These are phyloP conservation scores for Russula sp. DNA, from an alignment of 768 basidiomycete species.

Conservation along the genomic window DNA sequence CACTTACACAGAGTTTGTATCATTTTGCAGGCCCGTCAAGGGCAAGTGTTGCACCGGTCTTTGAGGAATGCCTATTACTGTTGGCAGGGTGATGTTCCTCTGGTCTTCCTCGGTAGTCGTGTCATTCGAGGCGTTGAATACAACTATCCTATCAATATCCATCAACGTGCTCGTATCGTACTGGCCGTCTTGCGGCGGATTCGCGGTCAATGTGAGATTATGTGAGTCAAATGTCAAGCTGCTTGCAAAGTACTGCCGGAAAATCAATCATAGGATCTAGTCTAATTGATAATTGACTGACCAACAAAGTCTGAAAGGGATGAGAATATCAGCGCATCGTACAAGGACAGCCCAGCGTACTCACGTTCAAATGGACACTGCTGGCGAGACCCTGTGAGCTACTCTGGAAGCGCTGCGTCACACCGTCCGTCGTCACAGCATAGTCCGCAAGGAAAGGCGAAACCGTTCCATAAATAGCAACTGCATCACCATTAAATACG, in stretches of 20 bases:
- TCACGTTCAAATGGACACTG: constrained; percentile 38
- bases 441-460: constrained; percentile 51
- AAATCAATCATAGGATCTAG: constrained; percentile 3
- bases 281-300: constrained; percentile 22
- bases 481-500: constrained; percentile 49
- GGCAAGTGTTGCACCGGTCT: neutral
- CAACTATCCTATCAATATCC: constrained; percentile 23
- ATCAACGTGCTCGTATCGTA: constrained; percentile 14
- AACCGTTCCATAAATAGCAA: constrained; percentile 53
- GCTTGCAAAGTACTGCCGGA: constrained; percentile 42
- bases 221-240: constrained; percentile 43
- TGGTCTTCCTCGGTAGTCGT: neutral
- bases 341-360: constrained; percentile 1
- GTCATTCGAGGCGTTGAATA: constrained; percentile 6
- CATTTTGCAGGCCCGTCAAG: neutral
- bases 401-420: constrained; percentile 37
- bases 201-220: constrained; percentile 40
- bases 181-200: constrained; percentile 26
- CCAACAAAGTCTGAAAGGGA: constrained; percentile 33
- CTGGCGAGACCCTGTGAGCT: constrained; percentile 40
- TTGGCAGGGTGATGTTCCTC: neutral
- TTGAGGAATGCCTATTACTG: neutral
- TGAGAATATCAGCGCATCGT: neutral
- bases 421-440: constrained; percentile 46
- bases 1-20: neutral